Percentiles rank a stretch among this genome's conserved stretches.
Evolutionary conservation across 2,329 filamentous ascomycete genomes (phyloP).

Genomic region (Sclerotinia nivalis): DNA sequence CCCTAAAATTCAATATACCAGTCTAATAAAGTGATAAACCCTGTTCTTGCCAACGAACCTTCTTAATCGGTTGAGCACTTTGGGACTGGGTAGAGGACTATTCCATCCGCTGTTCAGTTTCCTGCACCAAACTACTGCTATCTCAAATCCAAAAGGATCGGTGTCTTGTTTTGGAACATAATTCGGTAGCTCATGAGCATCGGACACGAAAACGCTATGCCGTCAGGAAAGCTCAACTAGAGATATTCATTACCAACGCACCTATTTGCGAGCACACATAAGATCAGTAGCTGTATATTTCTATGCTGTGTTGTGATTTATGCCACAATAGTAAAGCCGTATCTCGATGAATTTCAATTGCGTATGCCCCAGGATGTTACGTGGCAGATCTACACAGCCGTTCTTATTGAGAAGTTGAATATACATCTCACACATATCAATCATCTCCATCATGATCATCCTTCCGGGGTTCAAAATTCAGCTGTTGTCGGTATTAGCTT

Average conservation of each 20-base stretch:
- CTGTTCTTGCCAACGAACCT: neutral
- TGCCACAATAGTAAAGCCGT: neutral
- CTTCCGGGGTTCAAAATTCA: slow-evolving; percentile 40
- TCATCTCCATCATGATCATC: slow-evolving; percentile 36
- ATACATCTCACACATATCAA: neutral
- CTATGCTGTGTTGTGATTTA: neutral
- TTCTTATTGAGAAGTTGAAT: neutral
- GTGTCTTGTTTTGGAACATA: neutral
- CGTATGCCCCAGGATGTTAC: neutral
- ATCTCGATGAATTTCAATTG: neutral
- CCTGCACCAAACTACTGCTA: neutral
- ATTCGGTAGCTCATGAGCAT: neutral
- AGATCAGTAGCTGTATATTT: neutral
- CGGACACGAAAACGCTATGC: neutral
- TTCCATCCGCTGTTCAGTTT: neutral
- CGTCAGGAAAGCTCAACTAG: neutral
- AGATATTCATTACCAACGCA: neutral
- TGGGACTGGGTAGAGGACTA: too few species aligned
- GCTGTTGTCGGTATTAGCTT: slow-evolving; percentile 27
- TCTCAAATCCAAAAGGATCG: neutral
- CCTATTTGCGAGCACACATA: neutral
- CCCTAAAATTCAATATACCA: neutral
- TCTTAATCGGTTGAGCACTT: neutral
- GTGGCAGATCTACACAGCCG: neutral
- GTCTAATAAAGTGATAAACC: neutral